phyloP scores from a whole-genome alignment of 805 yeast genomes.

The Wickerhamiella sergipiensis region DNA sequence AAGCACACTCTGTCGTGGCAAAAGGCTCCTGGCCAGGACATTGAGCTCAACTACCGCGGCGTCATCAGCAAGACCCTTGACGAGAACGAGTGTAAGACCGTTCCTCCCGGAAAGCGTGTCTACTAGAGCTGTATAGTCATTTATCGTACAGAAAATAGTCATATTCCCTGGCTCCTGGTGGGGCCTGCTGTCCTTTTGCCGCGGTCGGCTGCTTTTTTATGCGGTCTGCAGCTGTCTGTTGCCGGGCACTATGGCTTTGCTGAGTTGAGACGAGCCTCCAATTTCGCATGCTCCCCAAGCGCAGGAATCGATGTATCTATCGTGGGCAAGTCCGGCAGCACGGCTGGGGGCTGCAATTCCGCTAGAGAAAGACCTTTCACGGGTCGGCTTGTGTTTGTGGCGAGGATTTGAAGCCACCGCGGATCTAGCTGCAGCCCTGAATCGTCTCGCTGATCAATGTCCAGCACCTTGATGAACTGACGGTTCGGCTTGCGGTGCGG shows the following conservation, averaged over 20 bases:
- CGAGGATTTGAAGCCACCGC: neutral
- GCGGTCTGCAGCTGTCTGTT: too few species aligned
- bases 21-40: constrained; percentile 50
- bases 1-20: constrained; percentile 96
- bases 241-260: too few species aligned
- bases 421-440: neutral
- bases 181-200: too few species aligned
- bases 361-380: too few species aligned
- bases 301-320: neutral
- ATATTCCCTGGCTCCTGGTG: too few species aligned
- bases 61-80: constrained; percentile 79
- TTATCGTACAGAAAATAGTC: neutral
- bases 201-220: too few species aligned
- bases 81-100: constrained; percentile 83
- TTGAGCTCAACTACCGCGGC: constrained; percentile 67
- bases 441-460: constrained; percentile 6
- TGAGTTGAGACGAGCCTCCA: too few species aligned
- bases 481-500: constrained; percentile 52
- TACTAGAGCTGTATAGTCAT: constrained; percentile 34
- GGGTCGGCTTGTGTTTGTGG: too few species aligned
- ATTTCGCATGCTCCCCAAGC: too few species aligned
- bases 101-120: constrained; percentile 94
- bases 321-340: too few species aligned
- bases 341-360: too few species aligned
- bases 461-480: constrained; percentile 38